Conservation (phyloP, 1,139 yeast genomes). For the Yamadazyma dendronema region DNA sequence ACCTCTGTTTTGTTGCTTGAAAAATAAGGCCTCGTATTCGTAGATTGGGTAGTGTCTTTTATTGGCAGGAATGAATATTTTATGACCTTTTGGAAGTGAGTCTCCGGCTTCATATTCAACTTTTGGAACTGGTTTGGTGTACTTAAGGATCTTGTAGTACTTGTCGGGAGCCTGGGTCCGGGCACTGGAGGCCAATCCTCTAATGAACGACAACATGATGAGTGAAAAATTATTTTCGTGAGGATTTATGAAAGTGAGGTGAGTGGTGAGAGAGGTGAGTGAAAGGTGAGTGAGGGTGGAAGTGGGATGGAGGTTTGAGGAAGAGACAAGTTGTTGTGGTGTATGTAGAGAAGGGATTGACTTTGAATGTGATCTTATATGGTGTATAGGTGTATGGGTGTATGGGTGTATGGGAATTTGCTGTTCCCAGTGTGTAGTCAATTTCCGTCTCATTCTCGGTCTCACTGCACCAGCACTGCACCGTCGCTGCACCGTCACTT, state of each 20-base stretch:
- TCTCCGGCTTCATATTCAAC: conserved; percentile 40
- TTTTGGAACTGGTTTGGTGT: conserved; percentile 38
- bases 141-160: conserved; percentile 40
- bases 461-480: too few species aligned
- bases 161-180: conserved; percentile 20
- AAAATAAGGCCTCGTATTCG: conserved; percentile 72
- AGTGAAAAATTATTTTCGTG: neutral
- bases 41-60: conserved; percentile 66
- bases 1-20: conserved; percentile 84
- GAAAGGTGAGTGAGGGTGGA: neutral
- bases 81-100: conserved; percentile 23
- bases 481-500: too few species aligned
- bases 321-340: neutral
- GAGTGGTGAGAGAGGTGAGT: neutral
- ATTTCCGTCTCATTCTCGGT: too few species aligned
- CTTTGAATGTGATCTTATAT: too few species aligned
- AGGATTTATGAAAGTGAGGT: neutral
- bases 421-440: too few species aligned
- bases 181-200: conserved; percentile 8
- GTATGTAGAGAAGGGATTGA: neutral
- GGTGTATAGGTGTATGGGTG: too few species aligned
- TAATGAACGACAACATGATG: conserved; percentile 6
- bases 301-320: neutral
- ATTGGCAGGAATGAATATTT: conserved; percentile 44
- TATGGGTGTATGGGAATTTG: too few species aligned